Evolutionary conservation across 352 stramenopile species (phyloP), one percentile per base, ranked within the genome.

Genomic region (Phytophthora nicotianae): DNA sequence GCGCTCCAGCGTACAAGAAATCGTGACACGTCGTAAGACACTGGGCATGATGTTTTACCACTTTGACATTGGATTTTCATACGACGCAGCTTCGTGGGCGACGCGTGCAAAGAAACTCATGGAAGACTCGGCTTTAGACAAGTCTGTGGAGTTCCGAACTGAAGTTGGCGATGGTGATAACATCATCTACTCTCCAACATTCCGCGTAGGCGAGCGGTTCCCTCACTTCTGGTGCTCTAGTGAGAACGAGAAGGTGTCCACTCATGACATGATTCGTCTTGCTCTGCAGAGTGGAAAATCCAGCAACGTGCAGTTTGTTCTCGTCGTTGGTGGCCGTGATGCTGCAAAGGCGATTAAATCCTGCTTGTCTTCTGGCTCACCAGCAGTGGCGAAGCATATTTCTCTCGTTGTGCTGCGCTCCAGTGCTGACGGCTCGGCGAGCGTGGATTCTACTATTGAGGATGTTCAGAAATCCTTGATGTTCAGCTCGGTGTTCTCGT

Each of bases 31-130:
- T 26, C 75, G 83, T 10, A 53, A 79, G 47, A 79, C 74, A n/a
- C 62, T 95, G 9, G 83, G 81, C 0, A 93, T 95, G 87, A 71
- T 95, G 38, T 95, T 95, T 62, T 94, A 92, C 70, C 73, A 93
- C 49, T 93, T 92, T 45, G 87, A 95, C 62, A 86, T 94, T 59
- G 87, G 87, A 1, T 93, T 88, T 54, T 90, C 83, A 21, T 95
- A 94, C 64, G 62, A 83, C 35, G 56, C 66, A n/a, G n/a, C 52
- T 24, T 57, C 51, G 16, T 92, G 86, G 80, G 52, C 47, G 3
- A 10, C 51, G 10, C 68, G 68, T 4, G 81, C 83, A 1, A 82
- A 82, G 29, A 57, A 74, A 55, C 74, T 91, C 21, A 88, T 93
- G 81, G 51, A 81, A 53, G 86, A 91, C 52, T 27, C 65, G 10